Evolutionary conservation across 2,329 filamentous ascomycete species (phyloP).

Genomic region (Pyrenochaeta sp.): DNA sequence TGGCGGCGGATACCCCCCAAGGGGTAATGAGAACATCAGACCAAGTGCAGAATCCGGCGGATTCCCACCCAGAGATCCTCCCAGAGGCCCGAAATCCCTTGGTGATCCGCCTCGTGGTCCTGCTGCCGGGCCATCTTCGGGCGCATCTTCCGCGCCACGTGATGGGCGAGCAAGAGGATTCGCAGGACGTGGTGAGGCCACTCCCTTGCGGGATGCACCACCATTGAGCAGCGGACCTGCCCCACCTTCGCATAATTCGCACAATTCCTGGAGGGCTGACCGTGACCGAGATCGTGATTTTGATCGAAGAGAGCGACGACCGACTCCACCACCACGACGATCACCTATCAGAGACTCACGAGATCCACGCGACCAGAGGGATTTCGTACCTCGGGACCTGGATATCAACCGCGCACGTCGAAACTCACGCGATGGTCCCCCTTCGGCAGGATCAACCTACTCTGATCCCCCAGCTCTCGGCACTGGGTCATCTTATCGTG

Average conservation of each 20-base stretch:
- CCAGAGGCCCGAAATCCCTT: conserved; percentile 81
- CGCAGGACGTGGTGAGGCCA: conserved; percentile 66
- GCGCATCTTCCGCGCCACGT: conserved; percentile 60
- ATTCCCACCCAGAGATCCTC: conserved; percentile 66
- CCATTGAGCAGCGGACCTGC: conserved; percentile 51
- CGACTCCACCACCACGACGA: conserved; percentile 67
- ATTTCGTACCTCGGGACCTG: conserved; percentile 66
- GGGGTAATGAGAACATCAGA: conserved; percentile 48
- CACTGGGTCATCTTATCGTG: conserved; percentile 59
- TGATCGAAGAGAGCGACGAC: conserved; percentile 66
- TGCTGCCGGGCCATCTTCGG: conserved; percentile 38
- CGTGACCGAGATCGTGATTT: conserved; percentile 60
- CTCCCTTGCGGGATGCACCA: conserved; percentile 65
- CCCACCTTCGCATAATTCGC: conserved; percentile 50
- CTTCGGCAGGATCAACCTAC: conserved; percentile 74
- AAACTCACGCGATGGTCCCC: conserved; percentile 75
- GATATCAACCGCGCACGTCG: conserved; percentile 73
- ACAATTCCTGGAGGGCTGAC: conserved; percentile 62
- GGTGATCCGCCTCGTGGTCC: conserved; percentile 66
- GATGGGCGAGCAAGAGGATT: conserved; percentile 67
- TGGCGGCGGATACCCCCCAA: conserved; percentile 63
- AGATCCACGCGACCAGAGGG: conserved; percentile 70
- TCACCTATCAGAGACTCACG: conserved; percentile 68
- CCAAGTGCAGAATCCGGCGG: conserved; percentile 37
- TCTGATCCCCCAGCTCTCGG: conserved; percentile 70